Percentiles rank a stretch among this genome's conserved stretches.
Conservation (phyloP, 1,284 basidiomycete genomes). For the Boletus smithii region DNA sequence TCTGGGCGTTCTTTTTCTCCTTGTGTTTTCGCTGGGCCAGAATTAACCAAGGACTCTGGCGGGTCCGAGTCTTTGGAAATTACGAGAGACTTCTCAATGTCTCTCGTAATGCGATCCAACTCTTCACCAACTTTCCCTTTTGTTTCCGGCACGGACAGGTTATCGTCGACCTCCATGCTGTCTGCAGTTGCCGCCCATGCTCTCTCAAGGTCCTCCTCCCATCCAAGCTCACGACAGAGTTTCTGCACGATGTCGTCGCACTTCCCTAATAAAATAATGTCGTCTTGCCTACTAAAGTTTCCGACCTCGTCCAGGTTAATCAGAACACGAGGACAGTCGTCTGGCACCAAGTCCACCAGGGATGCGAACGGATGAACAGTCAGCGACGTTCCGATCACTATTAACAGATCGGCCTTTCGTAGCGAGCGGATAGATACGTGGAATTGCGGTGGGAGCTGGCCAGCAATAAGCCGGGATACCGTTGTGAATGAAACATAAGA, state of each 20-base stretch:
- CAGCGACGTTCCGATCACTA: conserved; percentile 91
- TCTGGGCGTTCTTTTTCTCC: neutral
- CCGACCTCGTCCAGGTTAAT: conserved; percentile 70
- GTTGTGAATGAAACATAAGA: neutral
- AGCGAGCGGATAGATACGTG: conserved; percentile 46
- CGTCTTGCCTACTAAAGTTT: conserved; percentile 49
- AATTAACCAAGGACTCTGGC: neutral
- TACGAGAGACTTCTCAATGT: conserved; percentile 30
- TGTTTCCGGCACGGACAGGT: conserved; percentile 8
- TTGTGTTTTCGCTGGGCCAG: conserved; percentile 1
- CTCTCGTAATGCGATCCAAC: conserved; percentile 36
- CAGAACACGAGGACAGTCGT: conserved; percentile 52
- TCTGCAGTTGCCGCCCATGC: conserved; percentile 53
- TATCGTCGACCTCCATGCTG: conserved; percentile 22
- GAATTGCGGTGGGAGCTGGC: conserved; percentile 60
- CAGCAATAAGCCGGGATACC: conserved; percentile 4
- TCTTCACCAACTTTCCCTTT: conserved; percentile 28
- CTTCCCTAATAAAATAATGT: conserved; percentile 61
- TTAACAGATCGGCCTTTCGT: conserved; percentile 74
- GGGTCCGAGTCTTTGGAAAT: conserved; percentile 21
- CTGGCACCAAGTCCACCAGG: conserved; percentile 49
- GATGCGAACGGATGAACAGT: conserved; percentile 77
- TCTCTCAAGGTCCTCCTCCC: conserved; percentile 59
- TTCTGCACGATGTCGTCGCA: conserved; percentile 63
- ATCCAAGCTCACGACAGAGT: conserved; percentile 62